A percentile compares a stretch with the other conserved stretches of the same genome.
Evolutionary conservation across 768 basidiomycete species (phyloP).

Genomic region (Dictyophora rubrovolvata): DNA sequence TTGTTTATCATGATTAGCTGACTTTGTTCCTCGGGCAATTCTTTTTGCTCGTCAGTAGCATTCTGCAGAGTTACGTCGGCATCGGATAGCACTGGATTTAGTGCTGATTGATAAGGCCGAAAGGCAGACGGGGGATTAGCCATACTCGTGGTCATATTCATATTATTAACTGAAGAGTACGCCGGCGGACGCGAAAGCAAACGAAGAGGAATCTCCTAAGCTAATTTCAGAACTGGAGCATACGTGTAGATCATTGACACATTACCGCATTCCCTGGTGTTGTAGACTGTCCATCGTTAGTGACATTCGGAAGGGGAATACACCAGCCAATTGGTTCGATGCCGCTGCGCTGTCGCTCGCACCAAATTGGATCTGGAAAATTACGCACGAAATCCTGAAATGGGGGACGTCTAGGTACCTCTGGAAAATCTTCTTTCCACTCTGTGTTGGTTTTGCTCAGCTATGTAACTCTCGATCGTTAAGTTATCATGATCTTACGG

Average conservation of each 20-base stretch:
- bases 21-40: not conserved
- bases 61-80: not conserved
- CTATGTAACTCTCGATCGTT: not conserved
- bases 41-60: not conserved
- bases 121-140: not conserved
- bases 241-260: too few species aligned
- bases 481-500: not conserved
- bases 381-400: not conserved
- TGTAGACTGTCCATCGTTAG: too few species aligned
- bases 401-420: not conserved
- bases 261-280: too few species aligned
- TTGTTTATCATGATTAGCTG: not conserved
- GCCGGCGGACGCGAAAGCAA: not conserved
- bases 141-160: not conserved
- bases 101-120: not conserved
- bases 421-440: conserved; percentile 2
- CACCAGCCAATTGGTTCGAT: not conserved
- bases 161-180: not conserved
- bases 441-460: not conserved
- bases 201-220: not conserved
- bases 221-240: too few species aligned
- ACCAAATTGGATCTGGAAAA: not conserved
- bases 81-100: not conserved
- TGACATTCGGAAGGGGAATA: not conserved
- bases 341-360: not conserved